phyloP scores from a whole-genome alignment of 116 monocot species.

The Phalaenopsis hybrid region DNA sequence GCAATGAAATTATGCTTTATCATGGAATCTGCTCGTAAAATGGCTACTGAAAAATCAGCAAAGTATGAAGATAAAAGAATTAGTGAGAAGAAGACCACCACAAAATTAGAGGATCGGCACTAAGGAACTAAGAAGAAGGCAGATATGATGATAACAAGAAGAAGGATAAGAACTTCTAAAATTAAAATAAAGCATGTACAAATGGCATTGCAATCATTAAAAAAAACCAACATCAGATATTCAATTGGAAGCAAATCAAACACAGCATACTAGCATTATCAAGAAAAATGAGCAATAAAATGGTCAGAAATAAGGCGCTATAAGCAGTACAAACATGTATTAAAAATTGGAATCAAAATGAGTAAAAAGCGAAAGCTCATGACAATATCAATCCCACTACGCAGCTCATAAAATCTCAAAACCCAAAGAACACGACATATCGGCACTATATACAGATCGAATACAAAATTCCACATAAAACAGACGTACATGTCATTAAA shows the following conservation, averaged over 20 bases:
- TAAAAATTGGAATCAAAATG: background rate
- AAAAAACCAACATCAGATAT: background rate
- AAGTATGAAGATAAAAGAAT: background rate
- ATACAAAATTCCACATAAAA: background rate
- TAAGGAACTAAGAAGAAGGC: background rate
- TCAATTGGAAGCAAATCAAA: background rate
- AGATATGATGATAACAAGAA: background rate
- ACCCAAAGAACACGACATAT: background rate
- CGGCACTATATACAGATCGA: background rate
- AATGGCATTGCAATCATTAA: background rate
- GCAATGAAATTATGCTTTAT: background rate
- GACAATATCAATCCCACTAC: background rate
- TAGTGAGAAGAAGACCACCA: background rate
- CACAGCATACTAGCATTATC: background rate
- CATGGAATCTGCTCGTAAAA: background rate
- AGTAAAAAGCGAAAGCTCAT: background rate
- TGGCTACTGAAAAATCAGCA: background rate
- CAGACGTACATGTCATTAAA: background rate
- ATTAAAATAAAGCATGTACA: background rate
- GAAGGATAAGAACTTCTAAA: background rate
- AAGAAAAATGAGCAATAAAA: too few species aligned
- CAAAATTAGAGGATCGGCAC: background rate
- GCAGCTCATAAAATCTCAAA: background rate
- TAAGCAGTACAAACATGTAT: background rate
- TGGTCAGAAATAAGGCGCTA: too few species aligned